Conservation (phyloP, 1,284 basidiomycete species). For the Xerocomus minutiporus region DNA sequence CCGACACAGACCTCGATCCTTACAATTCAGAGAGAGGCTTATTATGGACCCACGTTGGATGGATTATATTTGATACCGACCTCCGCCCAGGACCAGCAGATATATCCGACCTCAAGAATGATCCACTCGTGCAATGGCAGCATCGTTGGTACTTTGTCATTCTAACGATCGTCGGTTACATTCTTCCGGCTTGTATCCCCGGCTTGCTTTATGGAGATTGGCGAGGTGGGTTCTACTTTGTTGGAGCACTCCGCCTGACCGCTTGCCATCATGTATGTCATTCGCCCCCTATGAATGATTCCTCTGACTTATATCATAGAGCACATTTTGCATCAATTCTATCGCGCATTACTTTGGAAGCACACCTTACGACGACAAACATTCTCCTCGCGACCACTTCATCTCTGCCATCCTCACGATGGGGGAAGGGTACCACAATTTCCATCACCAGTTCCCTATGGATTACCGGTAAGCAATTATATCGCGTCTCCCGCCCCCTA, state of each 20-base stretch:
- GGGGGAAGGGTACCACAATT: constrained; percentile 93
- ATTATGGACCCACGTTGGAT: constrained; percentile 83
- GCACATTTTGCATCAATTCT: constrained; percentile 90
- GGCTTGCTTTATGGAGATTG: constrained; percentile 81
- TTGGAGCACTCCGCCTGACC: constrained; percentile 62
- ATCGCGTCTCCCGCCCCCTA: neutral
- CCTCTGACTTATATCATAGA: constrained; percentile 41
- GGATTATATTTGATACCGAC: constrained; percentile 83
- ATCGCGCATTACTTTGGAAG: constrained; percentile 86
- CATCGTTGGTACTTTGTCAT: constrained; percentile 74
- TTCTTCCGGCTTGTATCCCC: constrained; percentile 71
- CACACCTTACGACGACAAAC: constrained; percentile 80
- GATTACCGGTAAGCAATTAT: constrained; percentile 32
- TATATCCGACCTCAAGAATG: constrained; percentile 73
- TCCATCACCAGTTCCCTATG: constrained; percentile 83
- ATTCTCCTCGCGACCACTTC: constrained; percentile 80
- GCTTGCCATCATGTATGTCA: constrained; percentile 75
- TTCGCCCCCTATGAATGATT: constrained; percentile 1
- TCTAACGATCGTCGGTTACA: constrained; percentile 62
- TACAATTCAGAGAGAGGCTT: constrained; percentile 82
- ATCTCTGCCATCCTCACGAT: constrained; percentile 83
- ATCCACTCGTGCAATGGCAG: constrained; percentile 78
- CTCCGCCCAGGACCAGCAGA: constrained; percentile 76
- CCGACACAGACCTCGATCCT: constrained; percentile 88
- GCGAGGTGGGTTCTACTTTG: constrained; percentile 78